A percentile compares a stretch with the other conserved stretches of the same genome.
These are phyloP conservation scores for Penicillium corylophilum DNA, from an alignment of 2,329 filamentous ascomycete genomes.

Conservation along the genomic window DNA sequence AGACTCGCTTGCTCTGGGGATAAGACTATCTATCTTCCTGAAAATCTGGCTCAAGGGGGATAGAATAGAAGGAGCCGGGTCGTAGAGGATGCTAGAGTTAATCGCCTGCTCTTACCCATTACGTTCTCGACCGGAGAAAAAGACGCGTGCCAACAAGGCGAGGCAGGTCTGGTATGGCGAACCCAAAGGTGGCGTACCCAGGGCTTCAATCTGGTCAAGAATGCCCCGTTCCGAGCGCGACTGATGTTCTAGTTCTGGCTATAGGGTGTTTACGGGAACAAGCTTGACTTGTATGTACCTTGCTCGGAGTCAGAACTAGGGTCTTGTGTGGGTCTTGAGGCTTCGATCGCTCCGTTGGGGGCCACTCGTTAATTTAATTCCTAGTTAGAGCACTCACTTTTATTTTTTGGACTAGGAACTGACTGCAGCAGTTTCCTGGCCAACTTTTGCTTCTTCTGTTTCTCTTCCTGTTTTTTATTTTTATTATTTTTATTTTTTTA, in stretches of 20 bases:
- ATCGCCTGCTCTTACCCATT: conserved; percentile 8
- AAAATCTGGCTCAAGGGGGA: conserved; percentile 1
- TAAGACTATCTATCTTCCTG: not conserved
- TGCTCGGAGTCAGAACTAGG: conserved; percentile 10
- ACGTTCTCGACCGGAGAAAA: conserved; percentile 14
- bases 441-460: not conserved
- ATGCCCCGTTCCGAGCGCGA: conserved; percentile 9
- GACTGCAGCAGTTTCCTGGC: not conserved
- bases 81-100: not conserved
- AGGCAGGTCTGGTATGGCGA: conserved; percentile 12
- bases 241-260: not conserved
- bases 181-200: conserved; percentile 10
- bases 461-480: not conserved
- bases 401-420: not conserved
- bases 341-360: not conserved
- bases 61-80: not conserved
- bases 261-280: not conserved
- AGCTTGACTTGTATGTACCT: conserved; percentile 3
- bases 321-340: conserved; percentile 6
- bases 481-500: not conserved
- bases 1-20: not conserved
- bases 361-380: not conserved
- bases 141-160: conserved; percentile 5
- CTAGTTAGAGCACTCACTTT: not conserved
- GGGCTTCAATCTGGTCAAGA: conserved; percentile 8